These are phyloP conservation scores for Rhynchosporium secalis DNA, from an alignment of 2,329 filamentous ascomycete species.

Conservation along the genomic window DNA sequence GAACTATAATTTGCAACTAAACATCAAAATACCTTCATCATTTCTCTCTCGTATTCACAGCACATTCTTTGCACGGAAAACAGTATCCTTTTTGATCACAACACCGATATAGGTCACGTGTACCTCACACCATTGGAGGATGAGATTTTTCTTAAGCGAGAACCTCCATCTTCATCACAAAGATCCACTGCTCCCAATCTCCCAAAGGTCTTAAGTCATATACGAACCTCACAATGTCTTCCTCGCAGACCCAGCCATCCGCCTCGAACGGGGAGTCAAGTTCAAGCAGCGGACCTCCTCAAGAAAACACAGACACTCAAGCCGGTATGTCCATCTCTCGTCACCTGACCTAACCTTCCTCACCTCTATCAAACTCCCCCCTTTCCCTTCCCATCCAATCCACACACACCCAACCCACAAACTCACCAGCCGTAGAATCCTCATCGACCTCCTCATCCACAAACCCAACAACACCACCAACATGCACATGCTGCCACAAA, in stretches of 20 bases:
- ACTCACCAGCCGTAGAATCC: background rate
- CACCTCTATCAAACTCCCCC: no score
- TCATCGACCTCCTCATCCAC: background rate
- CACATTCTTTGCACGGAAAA: background rate
- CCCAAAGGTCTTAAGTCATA: background rate
- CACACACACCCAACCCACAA: background rate
- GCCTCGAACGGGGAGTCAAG: background rate
- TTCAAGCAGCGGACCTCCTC: background rate
- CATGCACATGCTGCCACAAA: background rate
- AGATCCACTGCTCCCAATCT: background rate
- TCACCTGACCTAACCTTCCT: background rate
- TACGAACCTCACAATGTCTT: constrained; percentile 1
- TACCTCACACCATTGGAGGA: background rate
- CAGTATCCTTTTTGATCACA: background rate
- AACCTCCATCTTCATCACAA: background rate
- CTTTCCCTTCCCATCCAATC: no score
- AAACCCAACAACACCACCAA: background rate
- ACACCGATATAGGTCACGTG: background rate
- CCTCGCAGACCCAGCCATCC: background rate
- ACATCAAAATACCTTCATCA: background rate
- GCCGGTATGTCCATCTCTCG: background rate
- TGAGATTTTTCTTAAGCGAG: constrained; percentile 8
- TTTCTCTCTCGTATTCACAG: background rate
- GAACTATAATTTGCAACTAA: no score
- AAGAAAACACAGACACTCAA: background rate